These are phyloP conservation scores for Suhomyces atakaporum DNA, from an alignment of 1,139 yeast species.

Conservation along the genomic window DNA sequence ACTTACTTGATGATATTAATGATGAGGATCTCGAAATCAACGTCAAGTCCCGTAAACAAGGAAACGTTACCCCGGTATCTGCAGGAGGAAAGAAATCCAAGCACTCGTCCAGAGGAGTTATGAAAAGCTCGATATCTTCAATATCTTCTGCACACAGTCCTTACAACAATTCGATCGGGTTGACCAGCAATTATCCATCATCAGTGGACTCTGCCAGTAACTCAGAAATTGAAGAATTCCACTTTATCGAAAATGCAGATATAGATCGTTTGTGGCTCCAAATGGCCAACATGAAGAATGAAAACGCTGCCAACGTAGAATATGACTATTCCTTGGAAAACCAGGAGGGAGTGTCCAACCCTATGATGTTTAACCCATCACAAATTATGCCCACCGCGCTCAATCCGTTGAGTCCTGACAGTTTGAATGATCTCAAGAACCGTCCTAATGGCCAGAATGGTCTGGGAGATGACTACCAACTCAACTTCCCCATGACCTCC, in stretches of 20 bases:
- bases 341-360: not conserved
- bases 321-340: not conserved
- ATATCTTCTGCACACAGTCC: constrained; percentile 6
- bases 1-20: constrained; percentile 16
- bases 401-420: constrained; percentile 10
- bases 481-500: constrained; percentile 10
- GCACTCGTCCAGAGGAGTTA: constrained; percentile 1
- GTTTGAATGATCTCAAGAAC: constrained; percentile 7
- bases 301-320: not conserved
- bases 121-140: constrained; percentile 3
- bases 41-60: constrained; percentile 4
- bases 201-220: constrained; percentile 14
- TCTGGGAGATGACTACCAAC: constrained; percentile 6
- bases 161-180: constrained; percentile 2
- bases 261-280: constrained; percentile 45
- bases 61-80: constrained; percentile 1
- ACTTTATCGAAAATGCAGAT: constrained; percentile 34
- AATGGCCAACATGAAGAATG: constrained; percentile 35
- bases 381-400: constrained; percentile 5
- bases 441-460: not conserved
- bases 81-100: not conserved
- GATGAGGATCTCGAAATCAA: constrained; percentile 14
- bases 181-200: constrained; percentile 7
- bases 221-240: constrained; percentile 16
- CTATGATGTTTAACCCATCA: constrained; percentile 1